These are phyloP conservation scores for Ceratobasidium sp. DNA, from an alignment of 1,284 basidiomycete genomes.

Conservation along the genomic window DNA sequence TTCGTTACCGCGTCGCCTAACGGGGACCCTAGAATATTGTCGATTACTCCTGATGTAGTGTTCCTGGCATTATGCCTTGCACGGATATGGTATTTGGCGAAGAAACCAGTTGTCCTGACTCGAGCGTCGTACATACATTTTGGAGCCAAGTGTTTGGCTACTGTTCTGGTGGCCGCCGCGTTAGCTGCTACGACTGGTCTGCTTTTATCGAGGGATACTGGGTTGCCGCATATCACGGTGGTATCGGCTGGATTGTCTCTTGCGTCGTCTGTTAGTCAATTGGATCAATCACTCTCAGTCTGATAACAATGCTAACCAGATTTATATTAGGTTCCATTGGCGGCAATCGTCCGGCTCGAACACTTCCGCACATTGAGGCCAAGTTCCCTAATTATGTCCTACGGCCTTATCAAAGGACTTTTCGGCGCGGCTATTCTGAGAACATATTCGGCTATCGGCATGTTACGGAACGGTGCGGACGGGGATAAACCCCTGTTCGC, in stretches of 20 bases:
- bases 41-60: slow-evolving; percentile 6
- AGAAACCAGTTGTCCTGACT: neutral
- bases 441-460: slow-evolving; percentile 12
- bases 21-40: slow-evolving; percentile 30
- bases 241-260: slow-evolving; percentile 16
- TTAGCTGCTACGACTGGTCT: slow-evolving; percentile 12
- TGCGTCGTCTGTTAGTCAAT: slow-evolving; percentile 1
- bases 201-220: neutral
- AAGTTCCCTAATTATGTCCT: slow-evolving; percentile 11
- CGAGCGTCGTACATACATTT: slow-evolving; percentile 5
- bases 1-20: no score
- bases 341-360: slow-evolving; percentile 5
- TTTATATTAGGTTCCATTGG: neutral
- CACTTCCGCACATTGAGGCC: slow-evolving; percentile 18
- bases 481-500: neutral
- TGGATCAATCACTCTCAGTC: no score
- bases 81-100: neutral
- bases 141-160: slow-evolving; percentile 1
- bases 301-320: neutral
- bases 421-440: slow-evolving; percentile 19
- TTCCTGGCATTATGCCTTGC: neutral
- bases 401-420: slow-evolving; percentile 23
- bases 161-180: neutral
- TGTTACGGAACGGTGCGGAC: neutral
- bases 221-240: neutral